Conservation (phyloP, 345 rosid genomes). For the Eucalyptus microcorys region DNA sequence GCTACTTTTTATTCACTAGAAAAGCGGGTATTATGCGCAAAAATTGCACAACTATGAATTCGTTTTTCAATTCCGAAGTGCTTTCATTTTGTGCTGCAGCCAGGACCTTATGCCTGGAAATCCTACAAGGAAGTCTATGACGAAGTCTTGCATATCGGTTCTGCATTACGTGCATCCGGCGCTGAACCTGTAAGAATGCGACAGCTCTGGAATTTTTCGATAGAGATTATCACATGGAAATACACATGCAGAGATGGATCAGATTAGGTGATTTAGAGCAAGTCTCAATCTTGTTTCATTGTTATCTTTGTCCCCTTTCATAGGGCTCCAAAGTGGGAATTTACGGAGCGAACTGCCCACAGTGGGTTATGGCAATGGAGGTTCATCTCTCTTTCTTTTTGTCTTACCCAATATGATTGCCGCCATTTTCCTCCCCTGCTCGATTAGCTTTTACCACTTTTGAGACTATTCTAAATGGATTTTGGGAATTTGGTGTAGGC, state of each 20-base stretch:
- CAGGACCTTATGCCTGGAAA: slow-evolving; percentile 89
- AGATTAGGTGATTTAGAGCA: background rate
- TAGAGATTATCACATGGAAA: background rate
- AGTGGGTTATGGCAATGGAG: slow-evolving; percentile 97
- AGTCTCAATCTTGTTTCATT: background rate
- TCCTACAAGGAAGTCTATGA: slow-evolving; percentile 76
- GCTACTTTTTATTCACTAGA: background rate
- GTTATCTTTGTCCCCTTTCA: background rate
- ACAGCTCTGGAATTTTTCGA: background rate
- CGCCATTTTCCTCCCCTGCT: background rate
- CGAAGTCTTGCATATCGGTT: slow-evolving; percentile 66
- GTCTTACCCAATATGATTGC: background rate
- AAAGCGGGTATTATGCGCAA: background rate
- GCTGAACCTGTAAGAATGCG: slow-evolving; percentile 64
- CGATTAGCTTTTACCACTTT: background rate
- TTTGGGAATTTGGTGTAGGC: slow-evolving; percentile 36
- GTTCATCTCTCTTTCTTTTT: slow-evolving; percentile 12
- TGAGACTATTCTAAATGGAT: background rate
- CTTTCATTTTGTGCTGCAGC: slow-evolving; percentile 13
- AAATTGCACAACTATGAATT: background rate
- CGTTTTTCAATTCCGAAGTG: background rate
- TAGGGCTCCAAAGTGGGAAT: slow-evolving; percentile 84
- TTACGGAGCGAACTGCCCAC: slow-evolving; percentile 90
- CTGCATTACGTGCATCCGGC: slow-evolving; percentile 71
- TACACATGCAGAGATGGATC: background rate